Conservation (phyloP, 164 flowering plant species). For the Cinnamomum chago region DNA sequence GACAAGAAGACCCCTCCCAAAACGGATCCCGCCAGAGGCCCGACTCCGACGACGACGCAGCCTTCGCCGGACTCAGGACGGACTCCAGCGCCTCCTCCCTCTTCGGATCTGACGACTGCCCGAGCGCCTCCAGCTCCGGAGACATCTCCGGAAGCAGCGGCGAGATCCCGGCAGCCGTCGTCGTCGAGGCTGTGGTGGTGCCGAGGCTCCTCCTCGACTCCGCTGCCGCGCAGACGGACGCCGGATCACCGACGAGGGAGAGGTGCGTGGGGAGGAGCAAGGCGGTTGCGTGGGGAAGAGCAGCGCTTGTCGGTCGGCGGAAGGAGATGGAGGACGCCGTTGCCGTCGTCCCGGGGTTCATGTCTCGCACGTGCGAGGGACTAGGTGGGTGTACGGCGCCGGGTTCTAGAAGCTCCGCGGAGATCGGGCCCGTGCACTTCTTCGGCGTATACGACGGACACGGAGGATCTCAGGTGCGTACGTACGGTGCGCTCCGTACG, state of each 20-base stretch:
- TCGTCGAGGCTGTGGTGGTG: neutral
- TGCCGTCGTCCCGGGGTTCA: slow-evolving; percentile 48
- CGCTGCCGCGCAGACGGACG: neutral
- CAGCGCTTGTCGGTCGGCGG: slow-evolving; percentile 59
- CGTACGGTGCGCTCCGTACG: neutral
- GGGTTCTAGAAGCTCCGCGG: slow-evolving; percentile 34
- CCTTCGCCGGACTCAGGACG: neutral
- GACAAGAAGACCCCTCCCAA: slow-evolving; percentile 26
- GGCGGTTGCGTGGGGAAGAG: slow-evolving; percentile 49
- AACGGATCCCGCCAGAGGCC: slow-evolving; percentile 12
- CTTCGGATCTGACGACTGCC: slow-evolving; percentile 23
- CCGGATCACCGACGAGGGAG: slow-evolving; percentile 15
- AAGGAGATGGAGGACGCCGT: slow-evolving; percentile 79
- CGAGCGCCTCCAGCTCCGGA: slow-evolving; percentile 20
- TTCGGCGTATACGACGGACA: slow-evolving; percentile 88
- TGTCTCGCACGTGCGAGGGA: slow-evolving; percentile 40
- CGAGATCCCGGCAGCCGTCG: slow-evolving; percentile 28
- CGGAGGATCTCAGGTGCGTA: slow-evolving; percentile 69
- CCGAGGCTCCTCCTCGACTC: neutral
- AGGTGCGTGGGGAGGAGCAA: slow-evolving; percentile 49
- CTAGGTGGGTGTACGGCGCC: slow-evolving; percentile 67
- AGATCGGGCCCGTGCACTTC: slow-evolving; percentile 58
- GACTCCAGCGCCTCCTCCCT: slow-evolving; percentile 19
- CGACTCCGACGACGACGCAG: slow-evolving; percentile 12
- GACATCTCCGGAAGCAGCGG: slow-evolving; percentile 37